Conservation (phyloP, 1,139 yeast species). For the Kurtzmaniella quercitrusa region DNA sequence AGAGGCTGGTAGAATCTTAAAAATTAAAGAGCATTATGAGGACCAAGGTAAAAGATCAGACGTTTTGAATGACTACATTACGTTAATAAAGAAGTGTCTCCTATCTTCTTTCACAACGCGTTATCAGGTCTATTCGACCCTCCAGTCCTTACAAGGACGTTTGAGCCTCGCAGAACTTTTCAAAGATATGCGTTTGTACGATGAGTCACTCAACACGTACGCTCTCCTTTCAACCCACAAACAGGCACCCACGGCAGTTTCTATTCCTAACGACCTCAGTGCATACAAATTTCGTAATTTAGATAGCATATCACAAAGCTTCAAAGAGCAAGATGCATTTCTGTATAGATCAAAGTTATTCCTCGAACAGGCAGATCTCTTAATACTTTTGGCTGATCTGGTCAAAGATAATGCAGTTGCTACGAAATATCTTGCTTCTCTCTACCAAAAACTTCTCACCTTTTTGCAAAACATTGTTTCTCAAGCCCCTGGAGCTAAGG, state of each 20-base stretch:
- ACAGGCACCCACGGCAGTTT: slow-evolving; percentile 10
- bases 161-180: slow-evolving; percentile 25
- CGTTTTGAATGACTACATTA: slow-evolving; percentile 44
- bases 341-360: slow-evolving; percentile 16
- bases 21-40: slow-evolving; percentile 35
- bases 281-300: slow-evolving; percentile 14
- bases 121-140: slow-evolving; percentile 21
- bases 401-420: slow-evolving; percentile 29
- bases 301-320: slow-evolving; percentile 1
- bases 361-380: slow-evolving; percentile 21
- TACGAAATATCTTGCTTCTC: slow-evolving; percentile 26
- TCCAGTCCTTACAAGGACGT: neutral
- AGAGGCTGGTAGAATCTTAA: slow-evolving; percentile 32
- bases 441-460: slow-evolving; percentile 27
- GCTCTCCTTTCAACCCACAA: slow-evolving; percentile 24
- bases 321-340: neutral
- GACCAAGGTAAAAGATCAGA: slow-evolving; percentile 39
- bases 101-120: slow-evolving; percentile 53
- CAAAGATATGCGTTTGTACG: slow-evolving; percentile 50
- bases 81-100: slow-evolving; percentile 48
- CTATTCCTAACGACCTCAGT: slow-evolving; percentile 16
- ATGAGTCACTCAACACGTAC: slow-evolving; percentile 52
- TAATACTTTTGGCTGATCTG: slow-evolving; percentile 26
- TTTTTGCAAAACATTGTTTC: slow-evolving; percentile 37
- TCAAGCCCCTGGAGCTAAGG: slow-evolving; percentile 13